phyloP scores from a whole-genome alignment of 108 stramenopile genomes.

The Stephanodiscus triporus region DNA sequence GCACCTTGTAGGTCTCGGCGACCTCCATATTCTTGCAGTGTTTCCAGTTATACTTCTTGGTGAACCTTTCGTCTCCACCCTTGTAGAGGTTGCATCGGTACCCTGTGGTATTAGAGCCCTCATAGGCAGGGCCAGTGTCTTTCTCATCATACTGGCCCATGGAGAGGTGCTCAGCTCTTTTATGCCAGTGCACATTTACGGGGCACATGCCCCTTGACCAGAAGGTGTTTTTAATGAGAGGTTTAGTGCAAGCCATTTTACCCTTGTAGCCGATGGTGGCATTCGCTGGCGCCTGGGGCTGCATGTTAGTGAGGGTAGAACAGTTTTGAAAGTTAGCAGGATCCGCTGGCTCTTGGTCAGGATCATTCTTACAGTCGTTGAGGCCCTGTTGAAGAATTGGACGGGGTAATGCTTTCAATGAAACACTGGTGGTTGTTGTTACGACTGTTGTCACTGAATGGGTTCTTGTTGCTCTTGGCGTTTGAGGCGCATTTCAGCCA shows the following conservation, averaged over 20 bases:
- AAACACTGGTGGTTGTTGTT: too few relatives aligned
- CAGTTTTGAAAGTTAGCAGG: too few relatives aligned
- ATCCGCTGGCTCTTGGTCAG: too few relatives aligned
- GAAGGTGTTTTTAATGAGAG: constrained; percentile 47
- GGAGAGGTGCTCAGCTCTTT: constrained; percentile 71
- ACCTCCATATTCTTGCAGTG: constrained; percentile 52
- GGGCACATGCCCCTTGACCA: constrained; percentile 51
- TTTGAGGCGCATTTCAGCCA: too few relatives aligned
- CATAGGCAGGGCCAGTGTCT: constrained; percentile 38
- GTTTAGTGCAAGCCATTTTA: constrained; percentile 9
- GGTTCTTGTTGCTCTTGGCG: too few relatives aligned
- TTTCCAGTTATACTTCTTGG: constrained; percentile 37
- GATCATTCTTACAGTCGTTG: too few relatives aligned
- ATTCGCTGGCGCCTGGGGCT: constrained; percentile 51
- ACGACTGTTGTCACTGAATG: too few relatives aligned
- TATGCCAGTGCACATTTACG: constrained; percentile 79
- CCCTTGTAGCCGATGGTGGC: constrained; percentile 53
- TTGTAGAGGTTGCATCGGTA: constrained; percentile 43
- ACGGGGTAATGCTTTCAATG: too few relatives aligned
- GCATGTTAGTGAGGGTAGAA: too few relatives aligned
- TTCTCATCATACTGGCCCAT: constrained; percentile 65
- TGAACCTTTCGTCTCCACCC: constrained; percentile 20
- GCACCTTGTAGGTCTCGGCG: constrained; percentile 54
- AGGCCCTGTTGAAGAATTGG: too few relatives aligned
- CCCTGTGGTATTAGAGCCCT: constrained; percentile 9